These are phyloP conservation scores for Hawksworthiomyces lignivorus DNA, from an alignment of 2,329 filamentous ascomycete species.

Conservation along the genomic window DNA sequence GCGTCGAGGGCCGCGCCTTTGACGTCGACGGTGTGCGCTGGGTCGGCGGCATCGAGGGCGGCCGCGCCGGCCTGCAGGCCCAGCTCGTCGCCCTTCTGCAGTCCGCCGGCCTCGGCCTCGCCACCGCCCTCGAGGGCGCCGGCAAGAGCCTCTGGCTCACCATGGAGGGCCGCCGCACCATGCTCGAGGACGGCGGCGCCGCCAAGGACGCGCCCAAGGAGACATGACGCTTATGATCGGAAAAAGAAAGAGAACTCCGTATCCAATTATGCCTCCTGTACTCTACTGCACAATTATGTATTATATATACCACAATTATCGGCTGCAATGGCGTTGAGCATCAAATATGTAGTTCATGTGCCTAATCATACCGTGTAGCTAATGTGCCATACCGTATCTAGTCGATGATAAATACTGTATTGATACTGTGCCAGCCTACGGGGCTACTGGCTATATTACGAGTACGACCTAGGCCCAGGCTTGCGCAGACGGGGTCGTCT, in stretches of 20 bases:
- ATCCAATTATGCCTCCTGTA: background rate
- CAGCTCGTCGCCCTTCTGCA: conserved; percentile 79
- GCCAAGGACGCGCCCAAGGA: conserved; percentile 23
- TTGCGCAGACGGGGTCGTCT: no score
- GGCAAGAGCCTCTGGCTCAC: conserved; percentile 80
- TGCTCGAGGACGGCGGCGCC: conserved; percentile 64
- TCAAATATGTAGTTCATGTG: no score
- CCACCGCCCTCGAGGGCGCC: conserved; percentile 70
- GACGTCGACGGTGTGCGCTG: conserved; percentile 61
- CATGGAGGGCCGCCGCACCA: conserved; percentile 70
- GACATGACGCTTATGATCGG: background rate
- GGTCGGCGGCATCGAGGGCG: conserved; percentile 70
- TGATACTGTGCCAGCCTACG: conserved; percentile 8
- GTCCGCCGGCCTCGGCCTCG: conserved; percentile 68
- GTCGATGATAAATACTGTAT: conserved; percentile 3
- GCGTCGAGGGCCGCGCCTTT: conserved; percentile 79
- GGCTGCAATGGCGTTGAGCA: no score
- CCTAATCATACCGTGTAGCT: no score
- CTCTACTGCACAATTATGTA: conserved; percentile 4
- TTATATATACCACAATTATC: no score
- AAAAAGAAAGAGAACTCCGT: background rate
- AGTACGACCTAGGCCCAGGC: no score
- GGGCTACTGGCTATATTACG: no score
- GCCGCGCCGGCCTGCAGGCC: conserved; percentile 69
- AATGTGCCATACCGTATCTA: no score